phyloP scores from a whole-genome alignment of 2,329 filamentous ascomycete genomes.

The Talaromyces sp. region DNA sequence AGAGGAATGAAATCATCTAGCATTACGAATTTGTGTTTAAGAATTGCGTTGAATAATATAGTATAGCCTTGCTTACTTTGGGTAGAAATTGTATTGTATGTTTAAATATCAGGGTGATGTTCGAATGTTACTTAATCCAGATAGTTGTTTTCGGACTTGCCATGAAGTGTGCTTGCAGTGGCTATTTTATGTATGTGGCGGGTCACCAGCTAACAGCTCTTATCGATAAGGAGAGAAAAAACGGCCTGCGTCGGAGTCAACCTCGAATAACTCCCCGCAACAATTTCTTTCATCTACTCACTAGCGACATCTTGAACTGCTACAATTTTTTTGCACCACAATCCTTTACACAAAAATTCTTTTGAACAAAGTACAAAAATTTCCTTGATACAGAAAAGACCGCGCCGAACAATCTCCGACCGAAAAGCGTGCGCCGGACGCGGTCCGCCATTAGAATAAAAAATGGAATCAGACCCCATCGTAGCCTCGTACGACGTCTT shows the following conservation, averaged over 20 bases:
- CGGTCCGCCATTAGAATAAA: not conserved
- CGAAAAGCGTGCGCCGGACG: not conserved
- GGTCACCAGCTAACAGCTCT: not conserved
- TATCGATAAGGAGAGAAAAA: constrained; percentile 15
- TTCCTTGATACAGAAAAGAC: not conserved
- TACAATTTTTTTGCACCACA: too few relatives aligned
- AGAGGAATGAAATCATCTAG: not conserved
- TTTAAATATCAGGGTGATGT: not conserved
- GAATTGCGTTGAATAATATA: not conserved
- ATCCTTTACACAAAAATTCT: too few relatives aligned
- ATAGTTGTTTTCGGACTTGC: not conserved
- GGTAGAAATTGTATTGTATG: not conserved
- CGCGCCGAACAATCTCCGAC: not conserved
- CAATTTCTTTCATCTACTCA: not conserved
- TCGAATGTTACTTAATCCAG: not conserved
- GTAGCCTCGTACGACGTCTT: constrained; percentile 77
- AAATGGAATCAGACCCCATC: constrained; percentile 58
- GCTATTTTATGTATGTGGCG: too few relatives aligned
- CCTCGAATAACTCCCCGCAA: not conserved
- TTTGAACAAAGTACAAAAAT: too few relatives aligned
- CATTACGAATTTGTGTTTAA: not conserved
- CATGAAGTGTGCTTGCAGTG: too few relatives aligned
- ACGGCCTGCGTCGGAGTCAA: constrained; percentile 3
- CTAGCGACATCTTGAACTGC: too few relatives aligned
- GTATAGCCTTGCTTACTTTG: not conserved